phyloP scores from a whole-genome alignment of 192 early-diverging fungal species.

The Podochytrium sp. region DNA sequence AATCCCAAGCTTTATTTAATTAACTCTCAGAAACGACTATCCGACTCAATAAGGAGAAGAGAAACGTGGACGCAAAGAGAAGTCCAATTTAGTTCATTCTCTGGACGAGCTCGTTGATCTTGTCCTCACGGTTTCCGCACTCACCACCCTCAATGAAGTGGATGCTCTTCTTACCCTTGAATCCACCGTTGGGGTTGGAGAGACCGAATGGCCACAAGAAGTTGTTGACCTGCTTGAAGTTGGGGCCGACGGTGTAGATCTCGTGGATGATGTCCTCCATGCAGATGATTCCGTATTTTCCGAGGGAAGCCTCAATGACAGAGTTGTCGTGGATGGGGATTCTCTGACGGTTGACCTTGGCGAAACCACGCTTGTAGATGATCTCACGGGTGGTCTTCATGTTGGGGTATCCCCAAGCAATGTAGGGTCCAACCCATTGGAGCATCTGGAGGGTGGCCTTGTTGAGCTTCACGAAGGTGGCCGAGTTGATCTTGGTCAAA shows the following conservation, averaged over 20 bases:
- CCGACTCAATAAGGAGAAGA: too few species aligned
- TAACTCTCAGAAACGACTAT: too few species aligned
- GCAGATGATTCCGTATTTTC: constrained; percentile 95
- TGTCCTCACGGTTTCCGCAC: constrained; percentile 94
- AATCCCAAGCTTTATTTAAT: too few species aligned
- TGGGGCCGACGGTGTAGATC: constrained; percentile 95
- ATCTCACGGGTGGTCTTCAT: constrained; percentile 98
- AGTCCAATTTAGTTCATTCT: constrained; percentile 90
- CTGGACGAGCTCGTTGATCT: constrained; percentile 96
- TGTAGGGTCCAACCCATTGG: constrained; percentile 94
- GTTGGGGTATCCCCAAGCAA: constrained; percentile 92
- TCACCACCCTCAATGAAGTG: constrained; percentile 99
- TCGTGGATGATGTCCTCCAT: constrained; percentile 98
- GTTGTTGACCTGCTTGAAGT: constrained; percentile 97
- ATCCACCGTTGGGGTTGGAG: constrained; percentile 97
- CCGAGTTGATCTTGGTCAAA: constrained; percentile 99
- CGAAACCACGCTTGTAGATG: constrained; percentile 99
- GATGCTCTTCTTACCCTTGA: constrained; percentile 86
- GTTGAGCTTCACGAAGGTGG: constrained; percentile 93
- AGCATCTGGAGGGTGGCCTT: constrained; percentile 98
- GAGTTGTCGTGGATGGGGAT: constrained; percentile 96
- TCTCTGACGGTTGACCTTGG: constrained; percentile 97
- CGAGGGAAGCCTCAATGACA: constrained; percentile 89
- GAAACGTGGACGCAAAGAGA: too few species aligned
- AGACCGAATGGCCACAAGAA: constrained; percentile 99